Percentiles rank a stretch among this genome's conserved stretches.
phyloP scores from a whole-genome alignment of 148 eudicot genomes.

The Amaranthus palmeri region DNA sequence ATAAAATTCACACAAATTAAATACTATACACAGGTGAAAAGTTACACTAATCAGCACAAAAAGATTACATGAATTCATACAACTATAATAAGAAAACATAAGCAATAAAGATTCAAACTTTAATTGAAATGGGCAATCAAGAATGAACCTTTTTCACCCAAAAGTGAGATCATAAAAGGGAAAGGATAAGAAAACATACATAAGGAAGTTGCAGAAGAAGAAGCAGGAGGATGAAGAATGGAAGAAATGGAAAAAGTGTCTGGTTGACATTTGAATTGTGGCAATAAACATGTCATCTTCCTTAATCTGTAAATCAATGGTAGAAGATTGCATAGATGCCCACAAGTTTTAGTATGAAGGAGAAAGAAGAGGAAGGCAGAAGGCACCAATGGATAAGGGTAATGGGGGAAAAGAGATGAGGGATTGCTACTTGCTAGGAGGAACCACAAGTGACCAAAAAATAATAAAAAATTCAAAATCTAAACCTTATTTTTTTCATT shows the following conservation, averaged over 20 bases:
- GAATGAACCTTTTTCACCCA: neutral
- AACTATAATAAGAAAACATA: conserved; percentile 2
- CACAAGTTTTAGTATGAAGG: neutral
- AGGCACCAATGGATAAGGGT: neutral
- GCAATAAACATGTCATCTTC: conserved; percentile 49
- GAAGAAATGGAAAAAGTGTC: conserved; percentile 36
- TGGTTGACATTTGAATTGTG: conserved; percentile 54
- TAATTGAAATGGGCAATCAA: conserved; percentile 2
- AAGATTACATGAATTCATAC: neutral
- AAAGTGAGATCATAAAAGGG: neutral
- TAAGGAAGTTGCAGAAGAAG: conserved; percentile 23
- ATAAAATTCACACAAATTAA: conserved; percentile 8
- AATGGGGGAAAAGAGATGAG: neutral
- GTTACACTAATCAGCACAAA: conserved; percentile 3
- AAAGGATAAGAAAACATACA: conserved; percentile 27
- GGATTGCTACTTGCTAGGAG: neutral
- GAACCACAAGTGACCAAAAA: neutral
- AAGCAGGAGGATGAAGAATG: conserved; percentile 17
- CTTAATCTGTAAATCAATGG: neutral
- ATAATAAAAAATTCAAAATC: neutral
- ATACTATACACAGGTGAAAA: neutral
- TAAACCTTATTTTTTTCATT: neutral
- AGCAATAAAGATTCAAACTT: neutral
- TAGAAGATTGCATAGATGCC: neutral
- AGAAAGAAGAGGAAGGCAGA: neutral